These are phyloP conservation scores for Xylaria sp. DNA, from an alignment of 2,329 filamentous ascomycete species.

Conservation along the genomic window DNA sequence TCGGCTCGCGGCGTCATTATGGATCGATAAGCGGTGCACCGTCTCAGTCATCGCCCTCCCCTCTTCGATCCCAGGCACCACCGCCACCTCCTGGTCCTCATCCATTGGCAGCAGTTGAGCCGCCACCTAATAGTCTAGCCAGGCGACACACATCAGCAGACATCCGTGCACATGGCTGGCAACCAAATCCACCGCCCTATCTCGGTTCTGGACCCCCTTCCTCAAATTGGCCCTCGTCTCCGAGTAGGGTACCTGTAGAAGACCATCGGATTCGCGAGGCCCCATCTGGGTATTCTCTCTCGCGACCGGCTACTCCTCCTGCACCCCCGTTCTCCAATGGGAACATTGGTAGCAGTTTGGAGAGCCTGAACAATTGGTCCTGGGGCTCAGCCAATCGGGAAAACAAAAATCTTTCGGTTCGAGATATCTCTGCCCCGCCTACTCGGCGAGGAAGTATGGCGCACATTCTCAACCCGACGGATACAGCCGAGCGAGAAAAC, in stretches of 20 bases:
- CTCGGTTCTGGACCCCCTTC: slow-evolving; percentile 70
- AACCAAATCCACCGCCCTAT: slow-evolving; percentile 65
- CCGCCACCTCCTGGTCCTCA: slow-evolving; percentile 71
- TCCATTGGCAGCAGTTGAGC: slow-evolving; percentile 70
- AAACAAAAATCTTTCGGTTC: slow-evolving; percentile 62
- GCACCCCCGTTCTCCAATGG: slow-evolving; percentile 63
- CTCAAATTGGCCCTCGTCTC: slow-evolving; percentile 66
- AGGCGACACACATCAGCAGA: slow-evolving; percentile 95
- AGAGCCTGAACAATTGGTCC: slow-evolving; percentile 61
- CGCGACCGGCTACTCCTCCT: slow-evolving; percentile 65
- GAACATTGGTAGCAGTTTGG: slow-evolving; percentile 61
- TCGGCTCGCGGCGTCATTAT: slow-evolving; percentile 80
- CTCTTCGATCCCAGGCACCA: slow-evolving; percentile 73
- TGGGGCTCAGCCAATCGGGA: slow-evolving; percentile 65
- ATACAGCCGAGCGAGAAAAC: slow-evolving; percentile 65
- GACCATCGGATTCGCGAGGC: slow-evolving; percentile 68
- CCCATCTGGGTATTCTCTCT: slow-evolving; percentile 66
- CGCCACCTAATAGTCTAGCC: slow-evolving; percentile 75
- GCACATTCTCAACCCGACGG: slow-evolving; percentile 70
- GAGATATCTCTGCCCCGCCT: slow-evolving; percentile 66
- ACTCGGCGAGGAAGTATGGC: slow-evolving; percentile 71
- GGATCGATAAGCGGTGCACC: slow-evolving; percentile 81
- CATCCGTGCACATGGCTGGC: slow-evolving; percentile 89
- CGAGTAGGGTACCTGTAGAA: slow-evolving; percentile 60
- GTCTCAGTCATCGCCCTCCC: slow-evolving; percentile 77